Percentiles rank a stretch among this genome's conserved stretches.
phyloP scores from a whole-genome alignment of 805 yeast genomes.

The Vanderwaltozyma yarrowii region DNA sequence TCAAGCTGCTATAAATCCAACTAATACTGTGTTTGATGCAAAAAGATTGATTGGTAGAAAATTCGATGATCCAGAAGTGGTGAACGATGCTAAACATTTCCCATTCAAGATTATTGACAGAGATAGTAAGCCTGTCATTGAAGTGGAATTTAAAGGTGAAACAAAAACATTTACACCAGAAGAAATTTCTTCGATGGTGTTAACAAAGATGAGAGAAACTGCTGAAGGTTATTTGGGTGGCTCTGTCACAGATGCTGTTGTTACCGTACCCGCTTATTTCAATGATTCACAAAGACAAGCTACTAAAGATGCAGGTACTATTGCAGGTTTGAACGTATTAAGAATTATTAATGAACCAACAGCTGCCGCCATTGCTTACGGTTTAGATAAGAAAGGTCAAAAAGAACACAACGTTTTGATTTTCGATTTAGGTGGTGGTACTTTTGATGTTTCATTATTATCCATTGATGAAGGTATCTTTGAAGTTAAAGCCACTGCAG shows the following conservation, averaged over 20 bases:
- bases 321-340: conserved; percentile 90
- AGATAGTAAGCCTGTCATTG: conserved; percentile 69
- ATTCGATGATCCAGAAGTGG: conserved; percentile 69
- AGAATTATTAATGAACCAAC: conserved; percentile 96
- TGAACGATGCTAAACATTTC: conserved; percentile 69
- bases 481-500: conserved; percentile 83
- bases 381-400: conserved; percentile 68
- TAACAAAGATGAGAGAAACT: conserved; percentile 80
- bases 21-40: conserved; percentile 83
- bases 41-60: conserved; percentile 92
- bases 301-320: conserved; percentile 93
- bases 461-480: conserved; percentile 93
- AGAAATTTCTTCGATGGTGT: conserved; percentile 89
- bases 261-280: conserved; percentile 95
- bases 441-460: conserved; percentile 89
- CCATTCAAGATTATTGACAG: conserved; percentile 73
- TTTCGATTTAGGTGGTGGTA: conserved; percentile 97
- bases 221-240: conserved; percentile 84
- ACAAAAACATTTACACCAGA: conserved; percentile 84
- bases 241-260: conserved; percentile 79
- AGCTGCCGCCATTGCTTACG: conserved; percentile 96
- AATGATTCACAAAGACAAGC: conserved; percentile 98
- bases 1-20: conserved; percentile 91
- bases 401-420: conserved; percentile 82
- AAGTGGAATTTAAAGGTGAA: conserved; percentile 78